These are phyloP conservation scores for Mayamaea pseudoterrestris DNA, from an alignment of 108 stramenopile genomes.

Conservation along the genomic window DNA sequence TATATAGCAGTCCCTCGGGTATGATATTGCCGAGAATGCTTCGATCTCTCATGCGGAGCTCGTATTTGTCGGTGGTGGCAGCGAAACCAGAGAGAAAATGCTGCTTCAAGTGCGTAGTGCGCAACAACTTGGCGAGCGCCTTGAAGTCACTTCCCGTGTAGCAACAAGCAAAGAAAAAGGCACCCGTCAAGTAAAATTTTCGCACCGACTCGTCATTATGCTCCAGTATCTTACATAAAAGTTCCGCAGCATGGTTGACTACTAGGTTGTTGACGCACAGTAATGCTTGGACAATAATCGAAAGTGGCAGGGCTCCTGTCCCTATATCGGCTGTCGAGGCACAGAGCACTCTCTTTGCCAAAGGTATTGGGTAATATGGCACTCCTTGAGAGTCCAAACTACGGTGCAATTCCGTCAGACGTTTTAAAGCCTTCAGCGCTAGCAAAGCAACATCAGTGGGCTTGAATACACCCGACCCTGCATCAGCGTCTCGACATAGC, in stretches of 20 bases:
- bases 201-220: constrained; percentile 55
- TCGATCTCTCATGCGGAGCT: constrained; percentile 35
- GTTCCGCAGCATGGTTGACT: constrained; percentile 40
- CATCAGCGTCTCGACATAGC: constrained; percentile 45
- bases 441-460: constrained; percentile 34
- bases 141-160: constrained; percentile 60
- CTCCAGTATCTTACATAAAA: constrained; percentile 38
- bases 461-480: constrained; percentile 20
- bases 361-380: constrained; percentile 67
- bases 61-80: constrained; percentile 40
- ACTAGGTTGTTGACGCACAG: constrained; percentile 48
- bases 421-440: constrained; percentile 31
- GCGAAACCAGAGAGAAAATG: constrained; percentile 52
- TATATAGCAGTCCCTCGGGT: constrained; percentile 52
- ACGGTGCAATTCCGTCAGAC: constrained; percentile 50
- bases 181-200: constrained; percentile 69
- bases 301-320: constrained; percentile 17
- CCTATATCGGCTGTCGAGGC: constrained; percentile 9
- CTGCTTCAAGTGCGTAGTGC: constrained; percentile 52
- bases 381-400: constrained; percentile 49
- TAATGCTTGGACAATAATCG: constrained; percentile 42
- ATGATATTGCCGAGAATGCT: constrained; percentile 59
- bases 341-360: constrained; percentile 59
- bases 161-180: constrained; percentile 49
- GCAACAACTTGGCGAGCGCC: constrained; percentile 34